Base-by-base conservation (phyloP, 202 grass and related monocot genomes). In the Dendrocalamus latiflorus region DNA sequence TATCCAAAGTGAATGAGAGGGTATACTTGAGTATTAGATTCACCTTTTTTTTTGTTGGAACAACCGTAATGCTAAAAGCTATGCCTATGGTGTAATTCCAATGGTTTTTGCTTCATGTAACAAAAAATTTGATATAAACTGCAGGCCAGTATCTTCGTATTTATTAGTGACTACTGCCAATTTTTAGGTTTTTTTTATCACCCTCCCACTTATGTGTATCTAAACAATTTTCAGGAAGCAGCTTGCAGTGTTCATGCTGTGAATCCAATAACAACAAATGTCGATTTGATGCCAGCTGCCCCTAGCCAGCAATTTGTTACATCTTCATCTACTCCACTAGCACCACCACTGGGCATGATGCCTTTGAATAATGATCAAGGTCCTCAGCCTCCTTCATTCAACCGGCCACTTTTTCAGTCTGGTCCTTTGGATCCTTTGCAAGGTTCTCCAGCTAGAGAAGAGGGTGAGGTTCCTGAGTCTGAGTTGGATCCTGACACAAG, bases 401-500 rank as follows among this genome's bases (percentile, higher is more conserved):
- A 72, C 71, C 79, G 90, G 88, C 43, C 88, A 61, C 72, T 86
- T 90, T 25, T 60, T 88, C 86, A 81, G 56, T 44, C 77, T 75
- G 47, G 76, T 83, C 44, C 66, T 85, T 61, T 78, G 33, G 87
- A 90, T 38, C 49, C 79, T 45, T 74, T 75, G 33, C 86, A 93
- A 83, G 65, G 74, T 86, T 94, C 90, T 90, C 88, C 90, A 65
- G 90, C 81, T 84, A 91, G 84, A 78, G 93, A 96, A 89, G 93
- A 96, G 85, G 90, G 93, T 71, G 90, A 96, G 70, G 93, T 96
- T 75, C 88, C 88, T 51, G 93, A 96, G 71, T 96, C 93, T 81
- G 93, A 96, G 82, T 81, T 96, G 77, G 93, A 96, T 76, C 93
- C 93, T 77, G 88, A 96, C 76, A 93, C 86, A 17, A 91, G 90